A percentile compares a stretch with the other conserved stretches of the same genome.
These are phyloP conservation scores for Boletus reticulatus DNA, from an alignment of 768 basidiomycete species.

Conservation along the genomic window DNA sequence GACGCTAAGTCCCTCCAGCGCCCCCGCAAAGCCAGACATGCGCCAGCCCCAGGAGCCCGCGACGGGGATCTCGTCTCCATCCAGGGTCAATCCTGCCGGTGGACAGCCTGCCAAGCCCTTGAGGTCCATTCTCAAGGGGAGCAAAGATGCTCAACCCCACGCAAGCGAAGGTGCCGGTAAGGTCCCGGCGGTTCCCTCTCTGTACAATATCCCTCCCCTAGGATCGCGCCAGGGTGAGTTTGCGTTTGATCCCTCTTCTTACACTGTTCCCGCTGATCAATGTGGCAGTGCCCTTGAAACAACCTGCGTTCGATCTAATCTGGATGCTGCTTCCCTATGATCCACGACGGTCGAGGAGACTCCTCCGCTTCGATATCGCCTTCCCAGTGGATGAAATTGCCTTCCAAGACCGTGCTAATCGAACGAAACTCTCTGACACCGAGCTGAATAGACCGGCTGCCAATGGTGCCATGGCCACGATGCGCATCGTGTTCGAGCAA, in stretches of 20 bases:
- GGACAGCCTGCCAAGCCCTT: slow-evolving; percentile 25
- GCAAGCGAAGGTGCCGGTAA: slow-evolving; percentile 34
- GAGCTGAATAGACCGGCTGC: slow-evolving; percentile 45
- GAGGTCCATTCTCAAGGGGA: slow-evolving; percentile 32
- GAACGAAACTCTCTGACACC: slow-evolving; percentile 32
- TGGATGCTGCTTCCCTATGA: slow-evolving; percentile 50
- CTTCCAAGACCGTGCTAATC: slow-evolving; percentile 25
- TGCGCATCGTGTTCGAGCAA: slow-evolving; percentile 44
- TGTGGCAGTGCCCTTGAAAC: slow-evolving; percentile 37
- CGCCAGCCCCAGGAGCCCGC: too few relatives aligned
- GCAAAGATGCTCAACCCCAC: slow-evolving; percentile 1
- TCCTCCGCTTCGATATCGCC: slow-evolving; percentile 50
- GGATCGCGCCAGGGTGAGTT: slow-evolving; percentile 27
- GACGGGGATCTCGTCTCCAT: too few relatives aligned
- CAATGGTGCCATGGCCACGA: slow-evolving; percentile 43
- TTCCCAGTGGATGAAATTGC: slow-evolving; percentile 38
- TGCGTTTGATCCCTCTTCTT: neutral
- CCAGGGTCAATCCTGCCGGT: slow-evolving; percentile 20
- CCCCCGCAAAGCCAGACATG: too few relatives aligned
- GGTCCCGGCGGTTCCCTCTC: slow-evolving; percentile 10
- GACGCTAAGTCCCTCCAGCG: too few relatives aligned
- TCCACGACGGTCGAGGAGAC: slow-evolving; percentile 30
- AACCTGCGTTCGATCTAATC: slow-evolving; percentile 39
- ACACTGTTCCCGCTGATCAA: slow-evolving; percentile 18
- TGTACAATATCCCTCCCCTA: slow-evolving; percentile 8